Conservation (phyloP, 148 eudicot species). For the Amaranthus palmeri region DNA sequence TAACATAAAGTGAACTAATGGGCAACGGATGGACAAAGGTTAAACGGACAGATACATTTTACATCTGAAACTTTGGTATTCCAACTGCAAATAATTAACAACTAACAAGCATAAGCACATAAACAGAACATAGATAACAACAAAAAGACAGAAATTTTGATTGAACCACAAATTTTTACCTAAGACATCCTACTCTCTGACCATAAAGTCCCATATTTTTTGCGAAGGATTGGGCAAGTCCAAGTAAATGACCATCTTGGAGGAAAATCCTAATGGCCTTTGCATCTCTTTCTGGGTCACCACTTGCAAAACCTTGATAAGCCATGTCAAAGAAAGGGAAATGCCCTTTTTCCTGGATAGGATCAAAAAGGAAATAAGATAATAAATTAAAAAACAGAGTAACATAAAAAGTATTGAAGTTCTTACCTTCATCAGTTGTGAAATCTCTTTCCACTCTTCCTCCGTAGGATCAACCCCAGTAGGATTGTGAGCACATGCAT, state of each 20-base stretch:
- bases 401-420: neutral
- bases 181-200: constrained; percentile 97
- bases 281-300: constrained; percentile 96
- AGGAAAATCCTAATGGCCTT: constrained; percentile 90
- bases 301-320: constrained; percentile 98
- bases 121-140: neutral
- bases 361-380: neutral
- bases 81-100: neutral
- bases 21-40: constrained; percentile 1
- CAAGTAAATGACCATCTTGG: constrained; percentile 84
- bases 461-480: constrained; percentile 98
- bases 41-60: neutral
- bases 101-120: neutral
- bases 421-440: constrained; percentile 67
- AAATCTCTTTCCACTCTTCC: constrained; percentile 95
- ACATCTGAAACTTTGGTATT: neutral
- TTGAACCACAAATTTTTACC: constrained; percentile 37
- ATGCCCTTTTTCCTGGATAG: constrained; percentile 78
- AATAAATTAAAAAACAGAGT: neutral
- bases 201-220: constrained; percentile 99
- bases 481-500: constrained; percentile 99
- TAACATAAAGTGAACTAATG: neutral
- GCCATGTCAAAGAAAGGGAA: constrained; percentile 99
- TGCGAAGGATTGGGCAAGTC: constrained; percentile 91
- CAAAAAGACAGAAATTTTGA: neutral